Percentiles rank a stretch among this genome's conserved stretches.
Conservation (phyloP, 2,329 filamentous ascomycete species). For the Penicillium sp. region DNA sequence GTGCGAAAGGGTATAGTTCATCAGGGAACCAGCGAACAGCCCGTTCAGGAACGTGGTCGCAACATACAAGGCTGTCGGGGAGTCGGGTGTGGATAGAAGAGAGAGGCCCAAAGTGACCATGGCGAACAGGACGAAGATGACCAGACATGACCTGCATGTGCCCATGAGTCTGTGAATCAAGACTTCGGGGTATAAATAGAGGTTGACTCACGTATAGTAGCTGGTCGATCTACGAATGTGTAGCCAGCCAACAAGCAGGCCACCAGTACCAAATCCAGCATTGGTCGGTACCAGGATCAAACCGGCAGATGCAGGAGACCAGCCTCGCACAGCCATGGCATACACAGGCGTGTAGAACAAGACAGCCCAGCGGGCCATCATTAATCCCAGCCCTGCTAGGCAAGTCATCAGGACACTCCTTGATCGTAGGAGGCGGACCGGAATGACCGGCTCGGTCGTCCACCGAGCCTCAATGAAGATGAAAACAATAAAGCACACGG, state of each 20-base stretch:
- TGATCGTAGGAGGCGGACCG: constrained; percentile 68
- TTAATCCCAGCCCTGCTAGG: constrained; percentile 72
- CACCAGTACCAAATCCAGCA: constrained; percentile 73
- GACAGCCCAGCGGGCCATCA: constrained; percentile 78
- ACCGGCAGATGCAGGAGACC: constrained; percentile 69
- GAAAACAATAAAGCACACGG: constrained; percentile 59
- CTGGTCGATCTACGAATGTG: constrained; percentile 73
- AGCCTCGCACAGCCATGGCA: constrained; percentile 72
- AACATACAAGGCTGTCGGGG: constrained; percentile 59
- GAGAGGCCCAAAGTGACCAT: constrained; percentile 61
- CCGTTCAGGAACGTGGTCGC: constrained; percentile 69
- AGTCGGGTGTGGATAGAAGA: constrained; percentile 55
- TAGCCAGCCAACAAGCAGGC: constrained; percentile 70
- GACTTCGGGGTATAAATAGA: background rate
- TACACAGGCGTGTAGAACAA: constrained; percentile 82
- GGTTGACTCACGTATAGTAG: constrained; percentile 62
- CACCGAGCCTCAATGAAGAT: constrained; percentile 64
- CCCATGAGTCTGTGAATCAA: background rate
- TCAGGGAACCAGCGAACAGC: constrained; percentile 67
- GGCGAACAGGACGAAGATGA: constrained; percentile 65
- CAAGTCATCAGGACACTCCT: constrained; percentile 73
- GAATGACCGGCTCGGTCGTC: constrained; percentile 72
- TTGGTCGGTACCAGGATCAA: constrained; percentile 81
- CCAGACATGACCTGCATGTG: constrained; percentile 54
- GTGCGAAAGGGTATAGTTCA: constrained; percentile 83